Percentiles rank a stretch among this genome's conserved stretches.
Conservation (phyloP, 169 alveolate species). For the Plasmodium gallinaceum region DNA sequence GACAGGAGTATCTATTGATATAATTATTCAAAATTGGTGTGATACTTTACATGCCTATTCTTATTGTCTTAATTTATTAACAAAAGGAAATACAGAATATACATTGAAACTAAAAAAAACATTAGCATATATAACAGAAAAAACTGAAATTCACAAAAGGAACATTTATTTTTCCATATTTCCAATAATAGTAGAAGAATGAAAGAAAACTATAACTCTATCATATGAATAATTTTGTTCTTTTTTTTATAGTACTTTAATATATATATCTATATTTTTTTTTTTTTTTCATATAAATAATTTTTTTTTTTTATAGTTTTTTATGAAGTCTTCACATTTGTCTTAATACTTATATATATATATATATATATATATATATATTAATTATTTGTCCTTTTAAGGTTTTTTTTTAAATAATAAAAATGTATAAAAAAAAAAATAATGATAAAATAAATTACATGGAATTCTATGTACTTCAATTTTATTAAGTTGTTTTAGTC, state of each 20-base stretch:
- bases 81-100: slow-evolving; percentile 73
- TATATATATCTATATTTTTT: neutral
- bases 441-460: no score
- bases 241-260: neutral
- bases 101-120: slow-evolving; percentile 41
- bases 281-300: no score
- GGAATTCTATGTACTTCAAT: no score
- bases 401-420: no score
- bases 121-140: slow-evolving; percentile 44
- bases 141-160: slow-evolving; percentile 43
- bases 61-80: slow-evolving; percentile 44
- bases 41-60: slow-evolving; percentile 74
- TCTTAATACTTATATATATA: neutral
- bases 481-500: no score
- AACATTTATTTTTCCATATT: slow-evolving; percentile 68
- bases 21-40: slow-evolving; percentile 75
- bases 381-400: no score
- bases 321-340: neutral
- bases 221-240: slow-evolving; percentile 1
- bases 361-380: slow-evolving; percentile 5
- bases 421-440: no score
- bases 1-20: slow-evolving; percentile 73
- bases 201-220: neutral
- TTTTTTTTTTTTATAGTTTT: neutral
- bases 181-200: slow-evolving; percentile 57